Percentiles rank a stretch among this genome's conserved stretches.
These are phyloP conservation scores for Salvia rosmarinus DNA, from an alignment of 257 asterid species.

Conservation along the genomic window DNA sequence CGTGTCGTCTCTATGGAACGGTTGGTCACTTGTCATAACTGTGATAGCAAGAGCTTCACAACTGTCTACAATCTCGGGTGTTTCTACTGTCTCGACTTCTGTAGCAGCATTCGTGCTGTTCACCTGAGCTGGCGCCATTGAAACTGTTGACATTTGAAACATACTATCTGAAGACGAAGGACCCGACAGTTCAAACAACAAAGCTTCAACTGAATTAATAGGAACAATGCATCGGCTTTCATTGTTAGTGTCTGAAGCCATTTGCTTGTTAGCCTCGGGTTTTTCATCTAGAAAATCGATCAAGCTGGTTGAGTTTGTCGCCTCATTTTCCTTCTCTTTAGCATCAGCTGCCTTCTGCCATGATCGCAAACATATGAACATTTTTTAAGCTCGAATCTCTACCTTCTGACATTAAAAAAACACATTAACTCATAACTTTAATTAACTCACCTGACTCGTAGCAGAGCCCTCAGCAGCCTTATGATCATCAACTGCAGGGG, in stretches of 20 bases:
- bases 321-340: slow-evolving; percentile 37
- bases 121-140: slow-evolving; percentile 24
- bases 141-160: slow-evolving; percentile 33
- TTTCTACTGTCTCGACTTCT: slow-evolving; percentile 33
- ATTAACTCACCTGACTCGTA: slow-evolving; percentile 47
- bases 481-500: slow-evolving; percentile 42
- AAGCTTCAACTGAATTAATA: slow-evolving; percentile 50
- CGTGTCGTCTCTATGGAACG: slow-evolving; percentile 25
- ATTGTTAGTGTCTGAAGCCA: slow-evolving; percentile 30
- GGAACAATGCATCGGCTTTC: slow-evolving; percentile 41
- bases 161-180: slow-evolving; percentile 43
- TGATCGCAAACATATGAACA: neutral
- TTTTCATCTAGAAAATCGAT: slow-evolving; percentile 65
- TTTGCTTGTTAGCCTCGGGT: slow-evolving; percentile 46
- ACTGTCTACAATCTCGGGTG: slow-evolving; percentile 29
- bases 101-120: slow-evolving; percentile 27
- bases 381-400: neutral
- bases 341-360: slow-evolving; percentile 52
- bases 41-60: slow-evolving; percentile 35
- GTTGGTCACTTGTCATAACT: slow-evolving; percentile 11
- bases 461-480: slow-evolving; percentile 38
- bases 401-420: too few relatives aligned
- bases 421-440: too few relatives aligned
- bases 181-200: slow-evolving; percentile 55
- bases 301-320: slow-evolving; percentile 47